These are phyloP conservation scores for Chytriomyces sp. DNA, from an alignment of 192 early-diverging fungal species.

Conservation along the genomic window DNA sequence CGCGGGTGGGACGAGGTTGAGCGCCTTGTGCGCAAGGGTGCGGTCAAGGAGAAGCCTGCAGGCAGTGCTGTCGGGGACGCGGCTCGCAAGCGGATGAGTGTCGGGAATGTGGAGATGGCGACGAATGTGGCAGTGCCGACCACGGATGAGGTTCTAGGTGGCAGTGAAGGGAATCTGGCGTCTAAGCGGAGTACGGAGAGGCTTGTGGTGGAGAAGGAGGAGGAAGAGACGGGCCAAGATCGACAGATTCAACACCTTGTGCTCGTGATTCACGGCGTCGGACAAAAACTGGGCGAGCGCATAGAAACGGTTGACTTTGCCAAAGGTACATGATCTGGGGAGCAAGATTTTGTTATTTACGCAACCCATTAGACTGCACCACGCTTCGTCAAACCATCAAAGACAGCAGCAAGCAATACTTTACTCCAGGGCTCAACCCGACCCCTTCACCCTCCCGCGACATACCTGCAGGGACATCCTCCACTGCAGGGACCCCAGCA, in stretches of 20 bases:
- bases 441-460: slow-evolving; percentile 25
- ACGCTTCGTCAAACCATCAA: slow-evolving; percentile 70
- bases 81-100: slow-evolving; percentile 35
- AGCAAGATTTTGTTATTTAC: neutral
- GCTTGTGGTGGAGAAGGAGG: slow-evolving; percentile 34
- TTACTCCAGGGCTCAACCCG: slow-evolving; percentile 22
- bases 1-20: slow-evolving; percentile 78
- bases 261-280: slow-evolving; percentile 84
- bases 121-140: slow-evolving; percentile 35
- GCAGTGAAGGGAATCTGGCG: slow-evolving; percentile 37
- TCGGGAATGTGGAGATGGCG: slow-evolving; percentile 10
- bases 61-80: neutral
- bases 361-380: slow-evolving; percentile 62
- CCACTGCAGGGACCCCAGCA: no score
- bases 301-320: slow-evolving; percentile 69
- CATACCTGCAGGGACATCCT: no score
- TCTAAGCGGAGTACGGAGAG: slow-evolving; percentile 22
- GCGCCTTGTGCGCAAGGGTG: slow-evolving; percentile 43
- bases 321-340: slow-evolving; percentile 36
- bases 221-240: slow-evolving; percentile 52
- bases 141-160: neutral
- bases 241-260: slow-evolving; percentile 77
- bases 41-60: slow-evolving; percentile 39
- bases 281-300: slow-evolving; percentile 78
- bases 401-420: slow-evolving; percentile 41